Evolutionary conservation across 1,284 basidiomycete genomes (phyloP).

Genomic region (Veloboletus limbatus): DNA sequence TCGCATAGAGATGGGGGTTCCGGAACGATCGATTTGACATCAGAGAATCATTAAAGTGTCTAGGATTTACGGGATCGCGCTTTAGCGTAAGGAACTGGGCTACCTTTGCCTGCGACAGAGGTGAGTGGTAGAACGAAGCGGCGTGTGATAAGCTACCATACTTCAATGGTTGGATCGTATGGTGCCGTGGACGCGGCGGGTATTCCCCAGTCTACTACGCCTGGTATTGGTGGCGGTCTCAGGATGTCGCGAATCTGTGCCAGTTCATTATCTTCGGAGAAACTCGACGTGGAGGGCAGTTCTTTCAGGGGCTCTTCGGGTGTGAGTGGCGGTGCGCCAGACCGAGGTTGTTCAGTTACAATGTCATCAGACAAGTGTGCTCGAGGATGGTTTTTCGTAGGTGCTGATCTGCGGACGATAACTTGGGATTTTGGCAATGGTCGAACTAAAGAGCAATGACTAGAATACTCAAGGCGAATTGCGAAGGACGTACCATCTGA

Average conservation of each 20-base stretch:
- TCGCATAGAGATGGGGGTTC: conserved; percentile 91
- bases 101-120: conserved; percentile 63
- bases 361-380: conserved; percentile 47
- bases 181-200: conserved; percentile 55
- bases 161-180: conserved; percentile 62
- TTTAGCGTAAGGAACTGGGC: conserved; percentile 75
- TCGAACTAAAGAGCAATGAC: conserved; percentile 34
- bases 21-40: conserved; percentile 88
- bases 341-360: conserved; percentile 10
- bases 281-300: conserved; percentile 16
- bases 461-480: neutral
- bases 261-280: conserved; percentile 32
- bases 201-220: conserved; percentile 75
- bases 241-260: conserved; percentile 53
- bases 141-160: conserved; percentile 33
- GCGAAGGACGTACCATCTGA: conserved; percentile 44
- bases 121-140: neutral
- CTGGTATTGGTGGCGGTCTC: conserved; percentile 60
- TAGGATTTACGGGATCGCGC: conserved; percentile 54
- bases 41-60: conserved; percentile 93
- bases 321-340: conserved; percentile 4
- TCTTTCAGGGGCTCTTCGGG: conserved; percentile 15
- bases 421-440: conserved; percentile 49
- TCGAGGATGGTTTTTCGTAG: conserved; percentile 47
- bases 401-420: conserved; percentile 52